phyloP scores from a whole-genome alignment of 2,329 filamentous ascomycete genomes.

The Trichoderma hamatum region DNA sequence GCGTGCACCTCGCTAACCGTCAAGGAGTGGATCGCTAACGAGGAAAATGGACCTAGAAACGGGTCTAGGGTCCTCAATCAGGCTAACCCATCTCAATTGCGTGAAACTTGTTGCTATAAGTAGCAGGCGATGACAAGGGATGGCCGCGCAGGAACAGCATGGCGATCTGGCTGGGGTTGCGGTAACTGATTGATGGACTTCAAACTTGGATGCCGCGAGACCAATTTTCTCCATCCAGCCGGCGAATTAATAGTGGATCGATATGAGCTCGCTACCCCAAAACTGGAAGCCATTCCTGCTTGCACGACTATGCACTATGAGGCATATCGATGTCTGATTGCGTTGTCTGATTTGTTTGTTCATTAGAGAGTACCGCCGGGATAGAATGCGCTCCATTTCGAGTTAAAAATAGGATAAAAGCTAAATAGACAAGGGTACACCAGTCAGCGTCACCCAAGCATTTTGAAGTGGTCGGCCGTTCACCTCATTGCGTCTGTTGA shows the following conservation, averaged over 20 bases:
- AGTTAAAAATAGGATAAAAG: neutral
- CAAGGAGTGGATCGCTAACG: no score
- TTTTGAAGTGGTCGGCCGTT: neutral
- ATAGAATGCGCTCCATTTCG: neutral
- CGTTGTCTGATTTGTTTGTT: neutral
- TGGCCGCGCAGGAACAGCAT: constrained; percentile 1
- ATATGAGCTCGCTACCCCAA: neutral
- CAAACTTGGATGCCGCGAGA: constrained; percentile 10
- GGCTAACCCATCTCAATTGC: neutral
- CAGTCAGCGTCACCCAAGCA: neutral
- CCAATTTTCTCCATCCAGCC: neutral
- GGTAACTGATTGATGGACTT: constrained; percentile 18
- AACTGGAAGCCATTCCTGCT: neutral
- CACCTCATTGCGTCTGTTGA: neutral
- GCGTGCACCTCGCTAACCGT: no score
- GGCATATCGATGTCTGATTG: neutral
- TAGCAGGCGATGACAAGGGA: neutral
- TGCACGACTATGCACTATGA: neutral
- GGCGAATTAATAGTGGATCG: neutral
- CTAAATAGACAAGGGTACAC: neutral
- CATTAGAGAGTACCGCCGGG: neutral
- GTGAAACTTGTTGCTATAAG: neutral
- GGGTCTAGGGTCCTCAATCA: neutral
- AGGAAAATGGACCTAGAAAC: no score
- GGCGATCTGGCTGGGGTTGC: neutral